A percentile compares a stretch with the other conserved stretches of the same genome.
These are phyloP conservation scores for Curvularia lunata DNA, from an alignment of 2,329 filamentous ascomycete species.

Conservation along the genomic window DNA sequence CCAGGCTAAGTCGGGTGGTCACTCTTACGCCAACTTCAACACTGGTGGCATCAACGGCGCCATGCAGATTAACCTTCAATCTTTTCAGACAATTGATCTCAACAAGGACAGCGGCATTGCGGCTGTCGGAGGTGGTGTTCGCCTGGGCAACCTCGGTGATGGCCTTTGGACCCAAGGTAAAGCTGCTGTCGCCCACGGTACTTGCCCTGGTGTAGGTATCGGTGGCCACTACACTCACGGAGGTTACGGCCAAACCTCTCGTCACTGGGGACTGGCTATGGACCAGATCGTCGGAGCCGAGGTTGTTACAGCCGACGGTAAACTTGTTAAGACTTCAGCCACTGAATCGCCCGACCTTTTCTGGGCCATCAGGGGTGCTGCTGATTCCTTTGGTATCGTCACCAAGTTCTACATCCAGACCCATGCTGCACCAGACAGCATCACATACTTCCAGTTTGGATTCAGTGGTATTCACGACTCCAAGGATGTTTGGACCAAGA, in stretches of 20 bases:
- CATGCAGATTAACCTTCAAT: conserved; percentile 57
- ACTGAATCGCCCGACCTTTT: conserved; percentile 50
- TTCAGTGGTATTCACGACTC: conserved; percentile 34
- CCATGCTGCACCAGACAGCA: conserved; percentile 32
- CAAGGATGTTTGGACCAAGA: conserved; percentile 44
- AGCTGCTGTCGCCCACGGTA: conserved; percentile 58
- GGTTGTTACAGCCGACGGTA: conserved; percentile 51
- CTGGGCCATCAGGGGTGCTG: conserved; percentile 53
- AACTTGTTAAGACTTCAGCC: conserved; percentile 44
- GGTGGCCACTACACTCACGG: conserved; percentile 48
- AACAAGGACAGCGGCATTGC: conserved; percentile 52
- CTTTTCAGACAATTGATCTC: conserved; percentile 54
- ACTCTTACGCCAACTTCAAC: conserved; percentile 64
- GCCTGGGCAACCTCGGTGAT: conserved; percentile 52
- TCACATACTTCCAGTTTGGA: conserved; percentile 40
- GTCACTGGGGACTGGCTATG: conserved; percentile 46
- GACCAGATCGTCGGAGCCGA: conserved; percentile 45
- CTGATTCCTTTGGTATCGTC: conserved; percentile 51
- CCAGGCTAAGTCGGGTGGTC: conserved; percentile 68
- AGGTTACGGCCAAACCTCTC: conserved; percentile 46
- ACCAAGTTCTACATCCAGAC: conserved; percentile 48
- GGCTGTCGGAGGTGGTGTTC: conserved; percentile 57
- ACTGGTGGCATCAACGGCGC: conserved; percentile 58
- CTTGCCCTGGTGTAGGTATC: conserved; percentile 56
- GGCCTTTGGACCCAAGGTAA: conserved; percentile 44